Evolutionary conservation across 805 yeast genomes (phyloP).

Genomic region (Lipomyces sp.): DNA sequence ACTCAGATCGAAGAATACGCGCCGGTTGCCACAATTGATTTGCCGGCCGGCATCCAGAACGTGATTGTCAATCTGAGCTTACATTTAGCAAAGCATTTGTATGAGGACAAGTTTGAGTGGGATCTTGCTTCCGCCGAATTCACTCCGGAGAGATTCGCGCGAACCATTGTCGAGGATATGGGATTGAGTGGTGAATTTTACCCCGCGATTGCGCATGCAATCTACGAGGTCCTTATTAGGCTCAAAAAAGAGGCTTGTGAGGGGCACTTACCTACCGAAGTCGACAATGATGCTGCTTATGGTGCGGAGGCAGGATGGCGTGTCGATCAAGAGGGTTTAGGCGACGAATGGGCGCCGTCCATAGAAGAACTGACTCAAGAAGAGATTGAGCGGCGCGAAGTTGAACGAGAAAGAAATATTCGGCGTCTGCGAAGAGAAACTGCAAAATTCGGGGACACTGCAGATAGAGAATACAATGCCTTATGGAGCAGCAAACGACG

Average conservation of each 20-base stretch:
- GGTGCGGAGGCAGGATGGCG: conserved; percentile 70
- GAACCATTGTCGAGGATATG: conserved; percentile 77
- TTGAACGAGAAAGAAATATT: conserved; percentile 88
- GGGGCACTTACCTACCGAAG: conserved; percentile 58
- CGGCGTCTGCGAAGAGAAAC: conserved; percentile 93
- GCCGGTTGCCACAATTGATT: conserved; percentile 63
- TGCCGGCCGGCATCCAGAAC: conserved; percentile 65
- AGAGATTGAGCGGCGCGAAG: conserved; percentile 93
- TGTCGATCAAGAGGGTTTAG: conserved; percentile 74
- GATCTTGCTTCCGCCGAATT: conserved; percentile 59
- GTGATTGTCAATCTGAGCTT: conserved; percentile 82
- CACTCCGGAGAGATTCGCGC: conserved; percentile 85
- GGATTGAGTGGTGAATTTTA: conserved; percentile 84
- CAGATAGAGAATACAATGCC: conserved; percentile 40
- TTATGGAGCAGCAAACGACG: conserved; percentile 28
- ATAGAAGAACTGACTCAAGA: conserved; percentile 85
- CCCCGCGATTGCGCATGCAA: conserved; percentile 85
- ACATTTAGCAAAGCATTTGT: conserved; percentile 78
- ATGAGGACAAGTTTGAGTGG: conserved; percentile 96
- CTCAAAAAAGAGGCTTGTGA: conserved; percentile 84
- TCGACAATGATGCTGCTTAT: conserved; percentile 63
- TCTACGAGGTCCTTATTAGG: conserved; percentile 78
- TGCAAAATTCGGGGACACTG: conserved; percentile 67
- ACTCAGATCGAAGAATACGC: conserved; percentile 81
- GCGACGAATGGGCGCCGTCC: conserved; percentile 84